Percentiles rank a stretch among this genome's conserved stretches.
Conservation (phyloP, 2,329 filamentous ascomycete species). For the Penicillium olsonii region DNA sequence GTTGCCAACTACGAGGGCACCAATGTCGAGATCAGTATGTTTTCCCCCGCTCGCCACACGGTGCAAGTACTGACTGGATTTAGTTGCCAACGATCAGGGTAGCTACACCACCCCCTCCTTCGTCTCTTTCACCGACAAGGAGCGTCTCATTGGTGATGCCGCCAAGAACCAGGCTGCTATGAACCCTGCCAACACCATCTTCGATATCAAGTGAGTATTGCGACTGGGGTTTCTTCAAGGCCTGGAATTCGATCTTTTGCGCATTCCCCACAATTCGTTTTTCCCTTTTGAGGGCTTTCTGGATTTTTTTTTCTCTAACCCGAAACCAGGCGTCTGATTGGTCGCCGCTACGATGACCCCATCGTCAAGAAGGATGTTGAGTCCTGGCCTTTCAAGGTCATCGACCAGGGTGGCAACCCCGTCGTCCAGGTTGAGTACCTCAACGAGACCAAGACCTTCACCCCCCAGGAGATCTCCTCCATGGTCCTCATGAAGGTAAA, state of each 20-base stretch:
- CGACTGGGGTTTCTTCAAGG: background rate
- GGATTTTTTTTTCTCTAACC: slow-evolving; percentile 9
- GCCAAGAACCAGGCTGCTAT: slow-evolving; percentile 99
- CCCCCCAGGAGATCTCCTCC: slow-evolving; percentile 96
- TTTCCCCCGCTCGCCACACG: slow-evolving; percentile 4
- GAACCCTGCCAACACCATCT: slow-evolving; percentile 98
- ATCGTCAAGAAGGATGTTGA: slow-evolving; percentile 99
- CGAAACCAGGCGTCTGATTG: slow-evolving; percentile 81
- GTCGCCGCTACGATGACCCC: slow-evolving; percentile 90
- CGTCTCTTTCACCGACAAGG: slow-evolving; percentile 97
- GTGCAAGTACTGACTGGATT: slow-evolving; percentile 16
- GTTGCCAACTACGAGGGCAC: slow-evolving; percentile 99
- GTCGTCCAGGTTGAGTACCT: slow-evolving; percentile 96
- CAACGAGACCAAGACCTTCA: slow-evolving; percentile 92
- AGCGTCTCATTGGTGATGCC: slow-evolving; percentile 98
- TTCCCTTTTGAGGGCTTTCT: background rate
- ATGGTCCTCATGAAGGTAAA: slow-evolving; percentile 97
- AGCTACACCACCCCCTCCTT: slow-evolving; percentile 98
- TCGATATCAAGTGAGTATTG: slow-evolving; percentile 89
- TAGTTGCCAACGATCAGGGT: slow-evolving; percentile 98
- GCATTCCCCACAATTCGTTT: slow-evolving; percentile 1
- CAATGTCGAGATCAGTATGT: slow-evolving; percentile 97
- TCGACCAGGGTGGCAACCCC: slow-evolving; percentile 84
- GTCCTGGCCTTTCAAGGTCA: slow-evolving; percentile 99
- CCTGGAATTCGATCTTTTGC: background rate